Percentiles rank a stretch among this genome's conserved stretches.
Conservation (phyloP, 441 rosid genomes). For the Isatis lusitanica region DNA sequence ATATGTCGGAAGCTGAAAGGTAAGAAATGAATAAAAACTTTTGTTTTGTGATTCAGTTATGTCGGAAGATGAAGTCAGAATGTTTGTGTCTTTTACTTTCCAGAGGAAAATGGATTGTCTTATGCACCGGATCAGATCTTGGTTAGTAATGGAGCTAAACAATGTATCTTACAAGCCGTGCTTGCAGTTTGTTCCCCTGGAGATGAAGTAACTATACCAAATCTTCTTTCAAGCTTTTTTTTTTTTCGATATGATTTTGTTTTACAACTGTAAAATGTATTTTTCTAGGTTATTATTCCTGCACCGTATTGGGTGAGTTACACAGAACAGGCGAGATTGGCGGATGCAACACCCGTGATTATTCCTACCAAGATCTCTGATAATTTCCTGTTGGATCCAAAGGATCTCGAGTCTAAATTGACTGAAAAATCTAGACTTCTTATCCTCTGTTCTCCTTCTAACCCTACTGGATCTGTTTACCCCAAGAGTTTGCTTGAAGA, state of each 20-base stretch:
- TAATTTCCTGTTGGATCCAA: constrained; percentile 83
- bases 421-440: constrained; percentile 84
- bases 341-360: constrained; percentile 94
- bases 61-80: neutral
- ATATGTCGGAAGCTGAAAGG: constrained; percentile 85
- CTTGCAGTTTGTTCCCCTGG: constrained; percentile 91
- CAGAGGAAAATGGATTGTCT: constrained; percentile 86
- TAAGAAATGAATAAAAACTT: constrained; percentile 18
- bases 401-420: constrained; percentile 64
- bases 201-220: constrained; percentile 68
- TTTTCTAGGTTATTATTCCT: constrained; percentile 84
- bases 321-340: constrained; percentile 93
- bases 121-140: constrained; percentile 82
- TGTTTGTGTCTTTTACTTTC: neutral
- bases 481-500: constrained; percentile 86
- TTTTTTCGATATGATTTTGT: neutral
- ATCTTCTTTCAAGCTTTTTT: neutral
- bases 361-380: constrained; percentile 77
- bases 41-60: neutral
- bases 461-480: constrained; percentile 97
- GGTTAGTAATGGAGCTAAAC: constrained; percentile 98
- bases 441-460: constrained; percentile 91
- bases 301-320: constrained; percentile 98
- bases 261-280: neutral
- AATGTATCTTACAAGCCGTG: constrained; percentile 73